Evolutionary conservation across 441 rosid species (phyloP), one percentile per base, ranked within the genome.

Genomic region (Arabidopsis lyrata): DNA sequence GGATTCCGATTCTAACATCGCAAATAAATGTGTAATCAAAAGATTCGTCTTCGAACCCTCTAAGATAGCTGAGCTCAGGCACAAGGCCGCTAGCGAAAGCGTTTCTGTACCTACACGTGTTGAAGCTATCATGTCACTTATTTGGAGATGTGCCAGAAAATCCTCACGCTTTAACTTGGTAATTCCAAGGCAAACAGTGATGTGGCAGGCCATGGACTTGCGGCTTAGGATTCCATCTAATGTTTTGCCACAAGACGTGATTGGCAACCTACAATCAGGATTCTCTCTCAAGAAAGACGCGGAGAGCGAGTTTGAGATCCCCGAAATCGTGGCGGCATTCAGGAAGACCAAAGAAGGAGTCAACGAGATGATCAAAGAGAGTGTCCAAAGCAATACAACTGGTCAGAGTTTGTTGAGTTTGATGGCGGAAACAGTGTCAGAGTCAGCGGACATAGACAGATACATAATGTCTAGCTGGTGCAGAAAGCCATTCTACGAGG

Each of bases 81-180:
- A 39, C 3, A 70, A 47, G 61, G 74, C 58, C 3, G 53, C 76
- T 6, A 78, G 83, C 9, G 8, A 34, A 34, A 55, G 2, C 0
- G 72, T 70, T 13, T 69, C 62, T 2, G 5, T 41, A 1, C 89
- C 87, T 57, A 77, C 83, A 1, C 63, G 83, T 1, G 83, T 83
- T 1, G 89, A 87, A 74, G 83, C 74, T 1, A 80, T 82, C 6
- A 48, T 67, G 5, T 74, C 83, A 12, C 66, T 83, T 5, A 15
- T 87, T 0, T 83, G 83, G 86, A 81, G 76, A 50, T 66, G 72
- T 64, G 32, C 31, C 1, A 57, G 16, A 31, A 60, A 18, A 0
- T 62, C 82, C 6, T 62, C 73, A 12, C 71, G 72, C 14, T 54
- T 74, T 22, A 79, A 24, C 39, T n/a, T 7, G 5, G 71, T 52